Evolutionary conservation across 441 rosid species (phyloP), one percentile per base, ranked within the genome.

Genomic region (Erysimum pusillum): DNA sequence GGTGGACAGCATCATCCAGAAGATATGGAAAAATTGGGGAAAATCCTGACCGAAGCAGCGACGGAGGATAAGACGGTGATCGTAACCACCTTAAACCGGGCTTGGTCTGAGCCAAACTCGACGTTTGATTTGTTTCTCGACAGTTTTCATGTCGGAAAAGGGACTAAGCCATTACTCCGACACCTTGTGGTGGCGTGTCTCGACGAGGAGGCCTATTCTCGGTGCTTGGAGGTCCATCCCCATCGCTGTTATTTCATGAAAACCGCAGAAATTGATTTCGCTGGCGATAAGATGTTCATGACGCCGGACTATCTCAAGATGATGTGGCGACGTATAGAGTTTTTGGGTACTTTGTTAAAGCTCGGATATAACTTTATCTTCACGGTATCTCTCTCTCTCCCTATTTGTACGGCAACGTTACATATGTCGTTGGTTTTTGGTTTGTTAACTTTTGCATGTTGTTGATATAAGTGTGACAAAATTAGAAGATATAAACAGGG

Each of bases 271-370:
- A 25, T 28, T 4, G 78, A 85, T 79, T 79, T 81, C 59, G 76
- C 83, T 4, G 66, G 39, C 10, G 81, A 76, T 41, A 81, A 80
- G 34, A 17, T 48, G 38, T 85, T 83, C 71, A 85, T 81, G 85
- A 70, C 83, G 1, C 53, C 72, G 9, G 78, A 69, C 46, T 85
- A 76, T 69, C 69, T 85, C n/a, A 58, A 79, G 39, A 83, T 85
- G 88, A 81, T 85, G 86, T 85, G 88, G 86, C 75, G 81, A 22
- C 59, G 88, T 58, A 79, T 81, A 41, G 77, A 76, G 20, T 82
- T 85, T 28, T 73, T 85, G n/a, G 14, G 73, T 17, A 46, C 72
- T 18, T 25, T 83, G 56, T 74, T 85, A 31, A 20, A 78, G 17
- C 72, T 70, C 57, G 85, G 88, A 9, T 85, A 85, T 70, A 76